Evolutionary conservation across 2,329 filamentous ascomycete genomes (phyloP).

Genomic region (Arthrobotrys sphaeroides): DNA sequence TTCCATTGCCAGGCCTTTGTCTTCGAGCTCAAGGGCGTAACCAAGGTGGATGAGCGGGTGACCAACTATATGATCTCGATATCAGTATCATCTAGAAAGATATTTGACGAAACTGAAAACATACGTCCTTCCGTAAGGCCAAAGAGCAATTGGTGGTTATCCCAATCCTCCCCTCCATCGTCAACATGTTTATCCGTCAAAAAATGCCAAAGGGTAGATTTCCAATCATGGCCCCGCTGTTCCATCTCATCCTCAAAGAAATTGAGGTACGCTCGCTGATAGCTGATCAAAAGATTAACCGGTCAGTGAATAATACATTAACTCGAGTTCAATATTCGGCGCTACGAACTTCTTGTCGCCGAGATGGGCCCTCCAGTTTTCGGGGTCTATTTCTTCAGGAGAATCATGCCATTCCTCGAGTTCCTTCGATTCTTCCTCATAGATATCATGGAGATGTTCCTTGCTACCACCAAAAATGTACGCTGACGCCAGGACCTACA

Average conservation of each 20-base stretch:
- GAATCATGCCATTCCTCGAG: constrained; percentile 85
- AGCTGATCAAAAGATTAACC: constrained; percentile 62
- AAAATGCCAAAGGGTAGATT: constrained; percentile 77
- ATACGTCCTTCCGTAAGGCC: constrained; percentile 79
- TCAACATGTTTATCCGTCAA: constrained; percentile 78
- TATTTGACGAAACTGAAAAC: constrained; percentile 59
- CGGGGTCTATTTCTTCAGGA: constrained; percentile 80
- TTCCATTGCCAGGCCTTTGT: constrained; percentile 86
- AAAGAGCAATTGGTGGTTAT: constrained; percentile 70
- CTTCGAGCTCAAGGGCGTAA: constrained; percentile 89
- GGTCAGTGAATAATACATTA: not conserved
- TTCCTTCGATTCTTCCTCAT: constrained; percentile 74
- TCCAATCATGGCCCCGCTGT: constrained; percentile 82
- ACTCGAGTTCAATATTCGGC: not conserved
- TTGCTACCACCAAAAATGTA: constrained; percentile 82
- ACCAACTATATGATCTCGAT: constrained; percentile 8
- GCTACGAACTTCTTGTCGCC: constrained; percentile 72
- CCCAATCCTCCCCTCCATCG: not conserved
- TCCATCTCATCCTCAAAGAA: constrained; percentile 95
- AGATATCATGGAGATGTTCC: constrained; percentile 79
- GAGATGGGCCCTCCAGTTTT: constrained; percentile 87
- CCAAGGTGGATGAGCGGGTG: constrained; percentile 34
- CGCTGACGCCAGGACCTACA: constrained; percentile 77
- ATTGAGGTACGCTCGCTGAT: constrained; percentile 90
- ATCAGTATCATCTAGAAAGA: constrained; percentile 10